Conservation (phyloP, 176 grass and related monocot species). For the Cocos nucifera region DNA sequence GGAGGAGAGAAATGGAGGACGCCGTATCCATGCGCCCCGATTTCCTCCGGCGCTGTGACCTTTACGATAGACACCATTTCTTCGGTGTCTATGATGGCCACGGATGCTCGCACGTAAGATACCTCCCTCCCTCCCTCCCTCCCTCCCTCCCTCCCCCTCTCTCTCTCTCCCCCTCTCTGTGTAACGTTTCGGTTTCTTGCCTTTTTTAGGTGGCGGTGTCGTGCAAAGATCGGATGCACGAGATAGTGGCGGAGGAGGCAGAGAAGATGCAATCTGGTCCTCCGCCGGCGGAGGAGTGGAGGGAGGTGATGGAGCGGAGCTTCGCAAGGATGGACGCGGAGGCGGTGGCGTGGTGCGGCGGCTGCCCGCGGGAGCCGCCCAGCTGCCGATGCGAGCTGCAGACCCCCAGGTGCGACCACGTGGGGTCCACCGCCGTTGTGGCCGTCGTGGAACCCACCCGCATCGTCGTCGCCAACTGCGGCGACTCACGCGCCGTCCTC, state of each 20-base stretch:
- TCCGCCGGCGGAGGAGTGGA: constrained; percentile 27
- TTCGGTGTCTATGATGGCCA: too few species aligned
- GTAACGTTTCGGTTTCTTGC: too few species aligned
- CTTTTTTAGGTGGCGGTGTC: too few species aligned
- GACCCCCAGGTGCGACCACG: constrained; percentile 68
- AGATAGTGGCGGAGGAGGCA: neutral
- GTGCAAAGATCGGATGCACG: too few species aligned
- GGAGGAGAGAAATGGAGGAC: too few species aligned
- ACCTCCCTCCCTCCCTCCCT: too few species aligned
- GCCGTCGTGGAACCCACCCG: constrained; percentile 47
- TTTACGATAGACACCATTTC: too few species aligned
- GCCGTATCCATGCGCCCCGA: too few species aligned
- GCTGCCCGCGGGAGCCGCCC: neutral
- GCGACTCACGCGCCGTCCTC: constrained; percentile 81
- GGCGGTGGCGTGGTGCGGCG: constrained; percentile 23
- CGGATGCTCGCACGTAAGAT: too few species aligned
- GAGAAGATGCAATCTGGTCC: neutral
- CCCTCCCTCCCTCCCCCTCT: too few species aligned
- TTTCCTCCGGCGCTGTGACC: too few species aligned
- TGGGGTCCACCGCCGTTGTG: constrained; percentile 80
- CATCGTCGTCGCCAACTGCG: constrained; percentile 71
- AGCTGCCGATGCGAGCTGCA: constrained; percentile 70
- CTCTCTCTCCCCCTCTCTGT: too few species aligned
- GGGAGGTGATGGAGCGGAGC: constrained; percentile 50
- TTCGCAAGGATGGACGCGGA: constrained; percentile 76